Base-by-base conservation (phyloP, 495 filamentous ascomycete genomes). In the Talaromyces nanjingensis region DNA sequence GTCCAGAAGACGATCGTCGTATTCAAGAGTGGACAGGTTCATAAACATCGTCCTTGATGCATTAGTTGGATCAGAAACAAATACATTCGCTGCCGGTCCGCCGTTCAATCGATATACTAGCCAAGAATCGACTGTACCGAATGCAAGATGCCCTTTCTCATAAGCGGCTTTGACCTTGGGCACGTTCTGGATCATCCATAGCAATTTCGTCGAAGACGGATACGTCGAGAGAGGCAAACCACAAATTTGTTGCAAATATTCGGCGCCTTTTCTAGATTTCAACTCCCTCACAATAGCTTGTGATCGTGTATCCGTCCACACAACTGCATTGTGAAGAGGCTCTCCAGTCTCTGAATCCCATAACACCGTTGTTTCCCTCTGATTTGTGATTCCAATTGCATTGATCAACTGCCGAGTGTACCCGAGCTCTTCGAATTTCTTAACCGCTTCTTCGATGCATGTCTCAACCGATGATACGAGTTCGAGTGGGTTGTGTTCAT, bases 31-130 rank as follows among this genome's bases (percentile, higher is more conserved):
- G 65, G 88, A 81, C 25, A 98, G 77, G 70, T 96, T 94, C 83
- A 96, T 91, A 75, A 97, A 96, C 93, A 97, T 97, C 45, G 93
- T 98, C 60, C 93, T 80, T 27, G 91, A 96, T 16, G 93, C 93
- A 75, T 98, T 98, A 49, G 93, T 96, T 33, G 88, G 84, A 74
- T 98, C 93, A 14, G 93, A 92, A 62, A 98, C 91, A 72, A 90
- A 88, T 37, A 94, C 72, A 62, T 86, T 84, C 33, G 85, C 85
- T 12, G 80, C 68, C 34, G 79, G 83, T 25, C 91, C 91, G 59
- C 92, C 93, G 67, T 96, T 97, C 64, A 98, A 83, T 69, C 87
- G 86, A 75, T 92, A 97, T 7, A 96, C 86, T 42, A 98, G 78
- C 93, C 93, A 98, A 3, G 89, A 86, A 72, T 98, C 93, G 64